A percentile compares a stretch with the other conserved stretches of the same genome.
Evolutionary conservation across 176 grass and related monocot genomes (phyloP).

Genomic region (Oryza glumipatula): DNA sequence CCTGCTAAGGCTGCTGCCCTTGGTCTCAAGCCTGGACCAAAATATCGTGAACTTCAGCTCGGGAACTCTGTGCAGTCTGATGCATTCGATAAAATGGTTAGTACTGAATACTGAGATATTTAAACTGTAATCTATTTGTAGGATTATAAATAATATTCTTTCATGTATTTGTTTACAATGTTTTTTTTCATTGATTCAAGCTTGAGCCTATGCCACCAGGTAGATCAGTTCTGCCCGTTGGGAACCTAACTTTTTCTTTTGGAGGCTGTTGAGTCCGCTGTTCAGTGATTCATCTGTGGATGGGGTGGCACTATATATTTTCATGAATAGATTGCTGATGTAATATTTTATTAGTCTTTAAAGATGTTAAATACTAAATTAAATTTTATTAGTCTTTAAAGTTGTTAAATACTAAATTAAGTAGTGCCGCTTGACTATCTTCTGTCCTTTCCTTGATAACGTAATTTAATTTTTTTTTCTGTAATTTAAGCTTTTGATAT

Average conservation of each 20-base stretch:
- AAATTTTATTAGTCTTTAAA: too few species aligned
- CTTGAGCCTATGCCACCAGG: constrained; percentile 14
- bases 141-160: background rate
- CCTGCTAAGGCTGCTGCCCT: constrained; percentile 74
- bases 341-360: background rate
- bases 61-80: constrained; percentile 91
- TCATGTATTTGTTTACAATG: background rate
- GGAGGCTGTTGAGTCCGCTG: background rate
- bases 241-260: background rate
- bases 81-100: constrained; percentile 61
- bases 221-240: background rate
- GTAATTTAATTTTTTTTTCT: background rate
- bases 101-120: constrained; percentile 29
- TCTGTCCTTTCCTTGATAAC: background rate
- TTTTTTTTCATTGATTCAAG: constrained; percentile 2
- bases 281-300: background rate
- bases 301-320: background rate
- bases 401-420: background rate
- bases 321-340: background rate
- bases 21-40: constrained; percentile 78
- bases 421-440: background rate
- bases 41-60: constrained; percentile 89
- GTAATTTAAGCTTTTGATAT: background rate
- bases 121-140: background rate
- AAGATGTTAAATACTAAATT: background rate